Evolutionary conservation across 2,329 filamentous ascomycete genomes (phyloP), one percentile per base, ranked within the genome.

Genomic region (Calonectria naviculata): DNA sequence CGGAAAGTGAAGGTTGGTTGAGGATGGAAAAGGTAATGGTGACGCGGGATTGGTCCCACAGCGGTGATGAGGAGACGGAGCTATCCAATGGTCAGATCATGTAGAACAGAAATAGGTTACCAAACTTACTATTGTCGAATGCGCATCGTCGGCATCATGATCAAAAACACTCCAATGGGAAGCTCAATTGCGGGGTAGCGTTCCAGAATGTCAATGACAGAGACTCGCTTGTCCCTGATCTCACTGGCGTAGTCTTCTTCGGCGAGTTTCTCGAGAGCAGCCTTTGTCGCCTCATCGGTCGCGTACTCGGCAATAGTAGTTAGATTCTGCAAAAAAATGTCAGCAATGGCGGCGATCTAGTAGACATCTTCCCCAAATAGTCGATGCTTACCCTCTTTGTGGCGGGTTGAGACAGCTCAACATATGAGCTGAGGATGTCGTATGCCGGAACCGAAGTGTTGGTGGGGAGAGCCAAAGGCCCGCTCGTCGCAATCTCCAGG

Each of bases 91-190:
- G 67, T 70, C 34, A 69, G 42, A 36, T 29, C 15, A 19, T n/a
- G 10, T 85, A 89, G 4, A 38, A 38, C n/a, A 21, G 15, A 41
- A 29, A 42, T n/a, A 38, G 24, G 21, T 38, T 26, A 12, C 5
- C 24, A 19, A 36, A 73, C 80, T 76, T 73, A 84, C 79, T 95
- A 95, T 80, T 94, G 92, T n/a, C 93, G 88, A 46, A 93, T 87
- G 13, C 93, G 91, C 91, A 97, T 93, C 0, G 93, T 91, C 1
- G 93, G 92, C 1, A 95, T 88, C 86, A 94, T 92, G 31, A 87
- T 85, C 12, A 96, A 85, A 83, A 93, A 95, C 17, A 89, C 83
- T 3, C 87, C 88, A 24, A 96, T 87, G 0, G 93, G 87, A 0
- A 95, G 80, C 3, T 88, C 82, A 44, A 93, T 85, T 0, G 85